These are phyloP conservation scores for Bipolaris oryzae DNA, from an alignment of 2,329 filamentous ascomycete genomes.

Conservation along the genomic window DNA sequence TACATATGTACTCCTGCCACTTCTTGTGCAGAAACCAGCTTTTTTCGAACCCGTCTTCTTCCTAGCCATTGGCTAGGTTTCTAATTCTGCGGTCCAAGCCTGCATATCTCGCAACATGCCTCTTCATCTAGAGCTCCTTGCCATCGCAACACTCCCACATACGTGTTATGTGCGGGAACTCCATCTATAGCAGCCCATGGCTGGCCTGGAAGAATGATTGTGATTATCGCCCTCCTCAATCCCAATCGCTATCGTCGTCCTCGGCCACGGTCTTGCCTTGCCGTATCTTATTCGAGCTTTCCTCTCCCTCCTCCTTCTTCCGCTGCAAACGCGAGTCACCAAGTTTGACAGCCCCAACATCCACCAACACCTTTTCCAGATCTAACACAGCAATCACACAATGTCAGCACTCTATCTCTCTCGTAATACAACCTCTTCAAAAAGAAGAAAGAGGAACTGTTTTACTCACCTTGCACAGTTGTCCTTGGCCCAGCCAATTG, in stretches of 20 bases:
- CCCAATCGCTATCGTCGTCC: slow-evolving; percentile 66
- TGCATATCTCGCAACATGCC: slow-evolving; percentile 6
- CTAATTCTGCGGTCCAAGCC: background rate
- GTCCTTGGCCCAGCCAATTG: slow-evolving; percentile 69
- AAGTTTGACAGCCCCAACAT: slow-evolving; percentile 77
- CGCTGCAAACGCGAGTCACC: slow-evolving; percentile 78
- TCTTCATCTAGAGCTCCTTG: background rate
- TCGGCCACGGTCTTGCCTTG: slow-evolving; percentile 43
- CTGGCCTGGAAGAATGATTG: background rate
- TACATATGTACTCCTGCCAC: background rate
- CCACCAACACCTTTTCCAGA: slow-evolving; percentile 80
- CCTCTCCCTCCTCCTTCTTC: slow-evolving; percentile 60
- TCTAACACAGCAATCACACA: slow-evolving; percentile 52
- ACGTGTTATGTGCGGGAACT: background rate
- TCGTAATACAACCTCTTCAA: background rate
- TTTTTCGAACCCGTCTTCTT: background rate
- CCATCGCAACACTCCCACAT: background rate
- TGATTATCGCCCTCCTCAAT: slow-evolving; percentile 48
- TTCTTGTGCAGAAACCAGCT: background rate
- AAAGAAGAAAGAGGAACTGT: background rate
- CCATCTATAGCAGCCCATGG: background rate
- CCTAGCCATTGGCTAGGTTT: background rate
- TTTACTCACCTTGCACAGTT: slow-evolving; percentile 14
- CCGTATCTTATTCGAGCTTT: slow-evolving; percentile 59
- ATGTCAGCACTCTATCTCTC: background rate